Conservation (phyloP, 495 filamentous ascomycete species). For the Penicillium parvum region DNA sequence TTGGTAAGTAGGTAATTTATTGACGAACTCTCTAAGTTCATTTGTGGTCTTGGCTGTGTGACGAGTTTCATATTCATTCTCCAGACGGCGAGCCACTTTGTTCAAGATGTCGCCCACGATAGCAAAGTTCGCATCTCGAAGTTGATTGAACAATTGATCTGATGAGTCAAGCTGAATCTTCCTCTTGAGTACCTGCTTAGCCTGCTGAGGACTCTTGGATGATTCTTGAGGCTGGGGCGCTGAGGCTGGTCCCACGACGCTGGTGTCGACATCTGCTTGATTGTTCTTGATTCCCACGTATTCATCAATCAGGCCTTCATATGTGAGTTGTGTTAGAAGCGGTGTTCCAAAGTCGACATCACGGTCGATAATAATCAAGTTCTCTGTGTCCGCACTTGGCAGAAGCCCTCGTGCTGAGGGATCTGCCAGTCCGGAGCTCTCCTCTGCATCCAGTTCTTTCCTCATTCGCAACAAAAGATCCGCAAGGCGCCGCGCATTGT, state of each 20-base stretch:
- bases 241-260: slow-evolving; percentile 72
- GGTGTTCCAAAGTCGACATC: slow-evolving; percentile 90
- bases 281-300: slow-evolving; percentile 83
- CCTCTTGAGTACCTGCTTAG: slow-evolving; percentile 68
- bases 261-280: slow-evolving; percentile 88
- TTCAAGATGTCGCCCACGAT: slow-evolving; percentile 86
- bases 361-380: slow-evolving; percentile 89
- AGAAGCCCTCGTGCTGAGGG: slow-evolving; percentile 60
- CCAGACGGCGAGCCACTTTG: slow-evolving; percentile 82
- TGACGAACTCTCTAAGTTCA: slow-evolving; percentile 89
- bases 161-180: slow-evolving; percentile 87
- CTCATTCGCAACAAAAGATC: slow-evolving; percentile 92
- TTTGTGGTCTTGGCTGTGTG: slow-evolving; percentile 82
- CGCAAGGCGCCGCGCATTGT: slow-evolving; percentile 82
- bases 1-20: slow-evolving; percentile 86
- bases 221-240: slow-evolving; percentile 50
- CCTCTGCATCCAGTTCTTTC: slow-evolving; percentile 77
- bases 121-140: slow-evolving; percentile 92
- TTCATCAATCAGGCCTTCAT: slow-evolving; percentile 95
- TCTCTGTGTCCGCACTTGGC: slow-evolving; percentile 86
- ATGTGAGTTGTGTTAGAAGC: slow-evolving; percentile 91
- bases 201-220: slow-evolving; percentile 49
- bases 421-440: slow-evolving; percentile 56
- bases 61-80: slow-evolving; percentile 84
- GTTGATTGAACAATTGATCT: slow-evolving; percentile 82